Conservation (phyloP, 148 eudicot species). For the Rheum nobile region DNA sequence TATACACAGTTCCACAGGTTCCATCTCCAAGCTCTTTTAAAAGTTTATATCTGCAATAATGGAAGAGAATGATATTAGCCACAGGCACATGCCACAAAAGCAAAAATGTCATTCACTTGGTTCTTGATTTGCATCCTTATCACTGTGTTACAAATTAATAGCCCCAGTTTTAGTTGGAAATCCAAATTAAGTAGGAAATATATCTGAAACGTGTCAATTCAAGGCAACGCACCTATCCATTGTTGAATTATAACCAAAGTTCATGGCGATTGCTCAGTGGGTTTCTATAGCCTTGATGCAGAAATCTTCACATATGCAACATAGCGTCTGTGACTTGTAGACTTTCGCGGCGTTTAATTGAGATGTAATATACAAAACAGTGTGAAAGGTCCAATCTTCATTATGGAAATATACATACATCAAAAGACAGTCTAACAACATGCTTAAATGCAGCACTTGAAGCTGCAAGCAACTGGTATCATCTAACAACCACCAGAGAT, state of each 20-base stretch:
- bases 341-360: conserved; percentile 23
- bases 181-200: background rate
- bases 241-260: conserved; percentile 7
- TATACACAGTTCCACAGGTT: conserved; percentile 91
- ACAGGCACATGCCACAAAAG: background rate
- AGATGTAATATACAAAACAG: conserved; percentile 32
- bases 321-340: conserved; percentile 35
- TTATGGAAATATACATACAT: conserved; percentile 37
- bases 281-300: conserved; percentile 55
- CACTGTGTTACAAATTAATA: conserved; percentile 3
- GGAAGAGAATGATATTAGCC: conserved; percentile 7
- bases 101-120: background rate
- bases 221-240: conserved; percentile 66
- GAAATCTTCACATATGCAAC: conserved; percentile 38
- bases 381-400: conserved; percentile 40
- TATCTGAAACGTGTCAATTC: background rate
- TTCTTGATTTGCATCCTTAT: background rate
- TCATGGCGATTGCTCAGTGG: conserved; percentile 32
- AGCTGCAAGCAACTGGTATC: conserved; percentile 68
- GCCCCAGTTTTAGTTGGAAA: background rate
- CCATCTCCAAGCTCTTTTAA: conserved; percentile 91
- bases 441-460: conserved; percentile 75
- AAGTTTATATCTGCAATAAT: conserved; percentile 51
- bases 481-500: conserved; percentile 41
- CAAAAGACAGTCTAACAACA: conserved; percentile 47